Percentiles rank a stretch among this genome's conserved stretches.
Conservation (phyloP, 2,329 filamentous ascomycete genomes). For the Colletotrichum abscissum region DNA sequence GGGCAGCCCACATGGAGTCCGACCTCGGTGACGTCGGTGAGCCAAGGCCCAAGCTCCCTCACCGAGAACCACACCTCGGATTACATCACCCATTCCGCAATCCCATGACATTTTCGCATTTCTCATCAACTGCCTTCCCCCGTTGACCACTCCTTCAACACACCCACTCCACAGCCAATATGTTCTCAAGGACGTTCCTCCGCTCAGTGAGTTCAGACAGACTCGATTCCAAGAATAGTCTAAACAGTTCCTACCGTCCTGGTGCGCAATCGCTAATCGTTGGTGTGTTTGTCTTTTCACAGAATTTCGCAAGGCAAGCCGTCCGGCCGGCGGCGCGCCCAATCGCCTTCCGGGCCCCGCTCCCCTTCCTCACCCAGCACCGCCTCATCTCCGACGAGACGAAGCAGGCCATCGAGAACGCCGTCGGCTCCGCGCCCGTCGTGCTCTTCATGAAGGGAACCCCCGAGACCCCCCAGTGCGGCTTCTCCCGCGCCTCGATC, state of each 20-base stretch:
- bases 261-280: not conserved
- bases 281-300: not conserved
- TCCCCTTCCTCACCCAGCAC: slow-evolving; percentile 49
- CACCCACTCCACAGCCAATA: slow-evolving; percentile 10
- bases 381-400: slow-evolving; percentile 86
- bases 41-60: slow-evolving; percentile 13
- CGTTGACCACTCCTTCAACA: slow-evolving; percentile 13
- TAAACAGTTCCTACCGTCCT: fast-evolving
- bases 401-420: slow-evolving; percentile 87
- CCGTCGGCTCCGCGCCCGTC: slow-evolving; percentile 87
- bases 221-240: fast-evolving
- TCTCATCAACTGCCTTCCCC: slow-evolving; percentile 7
- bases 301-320: slow-evolving; percentile 52
- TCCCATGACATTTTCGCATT: slow-evolving; percentile 31
- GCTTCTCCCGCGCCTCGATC: slow-evolving; percentile 94
- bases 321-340: slow-evolving; percentile 46
- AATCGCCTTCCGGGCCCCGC: slow-evolving; percentile 36
- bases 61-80: slow-evolving; percentile 22
- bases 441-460: slow-evolving; percentile 99
- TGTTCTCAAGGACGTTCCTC: slow-evolving; percentile 29
- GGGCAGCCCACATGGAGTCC: not conserved
- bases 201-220: slow-evolving; percentile 7
- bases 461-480: slow-evolving; percentile 94
- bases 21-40: slow-evolving; percentile 8
- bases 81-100: slow-evolving; percentile 32